Percentiles rank a stretch among this genome's conserved stretches.
Evolutionary conservation across 2,329 filamentous ascomycete species (phyloP).

Genomic region (Mycosphaerella arachidis): DNA sequence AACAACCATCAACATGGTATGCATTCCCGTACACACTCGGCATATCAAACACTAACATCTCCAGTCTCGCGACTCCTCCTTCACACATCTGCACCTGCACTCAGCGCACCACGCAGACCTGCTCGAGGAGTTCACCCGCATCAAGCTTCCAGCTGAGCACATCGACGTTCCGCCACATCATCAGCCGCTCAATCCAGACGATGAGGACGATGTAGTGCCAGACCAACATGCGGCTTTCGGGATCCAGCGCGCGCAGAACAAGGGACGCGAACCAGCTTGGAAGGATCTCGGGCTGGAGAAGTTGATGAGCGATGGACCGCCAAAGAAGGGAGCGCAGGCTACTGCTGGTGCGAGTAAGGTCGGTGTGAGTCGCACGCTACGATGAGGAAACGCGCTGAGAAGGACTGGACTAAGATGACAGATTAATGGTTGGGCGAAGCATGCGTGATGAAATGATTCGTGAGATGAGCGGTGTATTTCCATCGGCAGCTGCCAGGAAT

Average conservation of each 20-base stretch:
- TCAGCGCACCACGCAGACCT: constrained; percentile 68
- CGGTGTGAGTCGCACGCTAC: constrained; percentile 4
- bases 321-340: constrained; percentile 20
- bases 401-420: neutral
- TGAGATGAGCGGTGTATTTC: too few species aligned
- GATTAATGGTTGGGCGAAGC: neutral
- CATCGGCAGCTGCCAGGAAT: too few species aligned
- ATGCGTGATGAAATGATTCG: neutral
- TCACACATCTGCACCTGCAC: constrained; percentile 73
- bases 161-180: constrained; percentile 77
- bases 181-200: constrained; percentile 79
- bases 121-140: constrained; percentile 57
- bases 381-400: constrained; percentile 4
- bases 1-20: constrained; percentile 12
- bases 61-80: constrained; percentile 65
- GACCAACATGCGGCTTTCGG: constrained; percentile 86
- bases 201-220: constrained; percentile 80
- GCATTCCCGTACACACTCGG: neutral
- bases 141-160: constrained; percentile 55
- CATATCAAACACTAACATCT: constrained; percentile 2
- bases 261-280: constrained; percentile 67
- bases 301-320: constrained; percentile 62
- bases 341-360: constrained; percentile 9
- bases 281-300: constrained; percentile 70
- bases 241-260: constrained; percentile 74